Percentiles rank a stretch among this genome's conserved stretches.
Evolutionary conservation across 768 basidiomycete genomes (phyloP).

Genomic region (Candolleomyces efflorescens): DNA sequence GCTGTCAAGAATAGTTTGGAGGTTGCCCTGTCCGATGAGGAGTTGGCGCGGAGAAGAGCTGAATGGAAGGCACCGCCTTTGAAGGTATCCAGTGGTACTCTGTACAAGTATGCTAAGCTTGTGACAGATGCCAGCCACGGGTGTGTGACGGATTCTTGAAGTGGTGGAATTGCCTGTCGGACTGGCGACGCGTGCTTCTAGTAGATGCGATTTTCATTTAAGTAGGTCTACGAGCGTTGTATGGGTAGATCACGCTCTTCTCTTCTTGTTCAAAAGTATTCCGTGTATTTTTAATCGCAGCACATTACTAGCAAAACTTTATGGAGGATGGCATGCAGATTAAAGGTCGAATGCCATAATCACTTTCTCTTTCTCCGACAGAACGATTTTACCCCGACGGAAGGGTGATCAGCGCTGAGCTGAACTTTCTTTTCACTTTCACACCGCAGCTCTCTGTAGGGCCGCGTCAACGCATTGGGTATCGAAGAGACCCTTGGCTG

Average conservation of each 20-base stretch:
- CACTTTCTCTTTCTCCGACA: too few species aligned
- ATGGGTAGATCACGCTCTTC: background rate
- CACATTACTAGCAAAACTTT: background rate
- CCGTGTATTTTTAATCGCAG: background rate
- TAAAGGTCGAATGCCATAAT: too few species aligned
- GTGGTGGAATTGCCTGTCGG: background rate
- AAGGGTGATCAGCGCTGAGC: too few species aligned
- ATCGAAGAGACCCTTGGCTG: too few species aligned
- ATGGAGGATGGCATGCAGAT: background rate
- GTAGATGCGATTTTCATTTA: background rate
- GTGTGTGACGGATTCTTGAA: conserved; percentile 83
- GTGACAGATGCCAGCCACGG: conserved; percentile 92
- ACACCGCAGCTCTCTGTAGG: too few species aligned
- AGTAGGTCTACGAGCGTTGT: background rate
- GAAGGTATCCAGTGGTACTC: conserved; percentile 75
- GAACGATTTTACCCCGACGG: too few species aligned
- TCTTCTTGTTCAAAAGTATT: background rate
- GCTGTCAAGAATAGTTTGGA: conserved; percentile 84
- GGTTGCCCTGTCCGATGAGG: conserved; percentile 71
- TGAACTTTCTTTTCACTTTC: too few species aligned
- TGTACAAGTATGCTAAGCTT: conserved; percentile 85
- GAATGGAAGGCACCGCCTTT: conserved; percentile 83
- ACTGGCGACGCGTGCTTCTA: background rate
- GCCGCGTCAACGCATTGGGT: too few species aligned
- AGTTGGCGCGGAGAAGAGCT: conserved; percentile 66